Evolutionary conservation across 176 grass and related monocot species (phyloP).

Genomic region (Poa annua): DNA sequence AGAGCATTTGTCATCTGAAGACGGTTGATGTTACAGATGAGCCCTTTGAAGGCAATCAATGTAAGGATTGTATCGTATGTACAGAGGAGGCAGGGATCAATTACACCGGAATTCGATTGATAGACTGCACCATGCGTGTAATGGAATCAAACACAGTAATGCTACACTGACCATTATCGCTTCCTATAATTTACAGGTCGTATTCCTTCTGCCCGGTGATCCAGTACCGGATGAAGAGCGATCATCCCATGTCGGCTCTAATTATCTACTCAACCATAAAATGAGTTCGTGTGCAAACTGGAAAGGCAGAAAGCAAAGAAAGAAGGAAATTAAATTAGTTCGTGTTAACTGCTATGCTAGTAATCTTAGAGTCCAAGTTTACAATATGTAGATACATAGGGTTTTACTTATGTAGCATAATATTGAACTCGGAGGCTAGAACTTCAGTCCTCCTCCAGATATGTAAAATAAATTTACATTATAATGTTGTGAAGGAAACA

Average conservation of each 20-base stretch:
- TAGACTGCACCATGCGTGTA: not conserved
- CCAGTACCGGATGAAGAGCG: not conserved
- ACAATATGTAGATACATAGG: not conserved
- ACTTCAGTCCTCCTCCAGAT: not conserved
- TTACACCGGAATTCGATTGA: not conserved
- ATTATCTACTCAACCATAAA: not conserved
- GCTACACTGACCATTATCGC: not conserved
- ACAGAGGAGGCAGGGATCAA: not conserved
- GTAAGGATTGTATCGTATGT: not conserved
- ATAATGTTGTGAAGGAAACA: conserved; percentile 6
- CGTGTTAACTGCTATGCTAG: not conserved
- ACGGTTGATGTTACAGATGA: not conserved
- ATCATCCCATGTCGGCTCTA: not conserved
- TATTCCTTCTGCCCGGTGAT: not conserved
- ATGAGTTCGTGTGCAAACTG: not conserved
- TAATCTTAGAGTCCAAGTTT: not conserved
- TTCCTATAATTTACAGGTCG: not conserved
- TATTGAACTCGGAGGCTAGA: too few relatives aligned
- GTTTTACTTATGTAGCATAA: not conserved
- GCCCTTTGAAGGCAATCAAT: not conserved
- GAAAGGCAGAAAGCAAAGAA: conserved; percentile 15
- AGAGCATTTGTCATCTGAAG: not conserved
- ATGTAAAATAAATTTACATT: conserved; percentile 31
- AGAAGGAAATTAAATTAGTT: too few relatives aligned
- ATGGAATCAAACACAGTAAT: not conserved